A percentile compares a stretch with the other conserved stretches of the same genome.
phyloP scores from a whole-genome alignment of 108 stramenopile species.

The Parmales sp. region DNA sequence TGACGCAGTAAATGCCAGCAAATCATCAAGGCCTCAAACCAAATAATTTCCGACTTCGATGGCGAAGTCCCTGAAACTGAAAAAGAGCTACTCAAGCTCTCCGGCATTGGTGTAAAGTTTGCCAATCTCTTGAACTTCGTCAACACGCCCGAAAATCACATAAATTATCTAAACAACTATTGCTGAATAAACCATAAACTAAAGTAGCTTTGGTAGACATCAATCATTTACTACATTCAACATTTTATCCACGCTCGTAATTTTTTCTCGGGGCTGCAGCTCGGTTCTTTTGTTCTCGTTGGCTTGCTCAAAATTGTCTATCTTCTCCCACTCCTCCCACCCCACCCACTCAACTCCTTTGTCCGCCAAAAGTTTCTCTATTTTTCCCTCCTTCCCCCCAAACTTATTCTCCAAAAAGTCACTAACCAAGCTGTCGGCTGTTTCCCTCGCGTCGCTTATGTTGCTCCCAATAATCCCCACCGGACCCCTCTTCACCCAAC shows the following conservation, averaged over 20 bases:
- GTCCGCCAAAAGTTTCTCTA: slow-evolving; percentile 28
- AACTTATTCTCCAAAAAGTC: slow-evolving; percentile 28
- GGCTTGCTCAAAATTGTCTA: slow-evolving; percentile 43
- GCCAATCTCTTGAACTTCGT: too few species aligned
- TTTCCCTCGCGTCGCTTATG: slow-evolving; percentile 79
- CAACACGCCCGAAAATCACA: too few species aligned
- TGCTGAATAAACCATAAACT: too few species aligned
- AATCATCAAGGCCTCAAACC: too few species aligned
- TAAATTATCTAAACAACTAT: too few species aligned
- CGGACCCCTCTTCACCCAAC: slow-evolving; percentile 97
- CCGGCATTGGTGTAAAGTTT: too few species aligned
- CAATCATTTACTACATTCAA: too few species aligned
- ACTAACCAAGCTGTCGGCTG: slow-evolving; percentile 66
- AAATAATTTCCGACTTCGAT: too few species aligned
- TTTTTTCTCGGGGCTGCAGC: slow-evolving; percentile 48
- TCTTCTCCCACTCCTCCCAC: slow-evolving; percentile 51
- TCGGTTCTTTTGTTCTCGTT: slow-evolving; percentile 26
- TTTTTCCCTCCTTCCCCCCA: slow-evolving; percentile 15
- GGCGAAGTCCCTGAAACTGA: too few species aligned
- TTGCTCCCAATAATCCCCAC: slow-evolving; percentile 95
- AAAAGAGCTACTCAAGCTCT: too few species aligned
- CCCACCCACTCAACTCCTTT: slow-evolving; percentile 27
- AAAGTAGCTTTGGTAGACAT: too few species aligned
- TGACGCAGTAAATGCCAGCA: too few species aligned
- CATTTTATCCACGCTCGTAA: slow-evolving; percentile 38